A percentile compares a stretch with the other conserved stretches of the same genome.
phyloP scores from a whole-genome alignment of 2,329 filamentous ascomycete species.

The Arthrobotrys conoides region DNA sequence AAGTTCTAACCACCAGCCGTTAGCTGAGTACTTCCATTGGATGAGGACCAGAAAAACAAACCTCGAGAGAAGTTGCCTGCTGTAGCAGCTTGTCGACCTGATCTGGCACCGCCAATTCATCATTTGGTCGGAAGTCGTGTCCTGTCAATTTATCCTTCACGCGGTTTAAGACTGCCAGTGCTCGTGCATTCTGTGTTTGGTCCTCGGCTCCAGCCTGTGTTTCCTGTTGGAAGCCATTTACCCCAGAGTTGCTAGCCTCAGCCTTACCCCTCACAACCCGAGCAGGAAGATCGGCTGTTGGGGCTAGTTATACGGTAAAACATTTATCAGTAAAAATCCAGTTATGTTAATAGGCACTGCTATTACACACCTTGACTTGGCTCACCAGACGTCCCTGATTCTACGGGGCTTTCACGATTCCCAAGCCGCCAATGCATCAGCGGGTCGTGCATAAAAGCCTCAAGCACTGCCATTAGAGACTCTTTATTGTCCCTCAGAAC shows the following conservation, averaged over 20 bases:
- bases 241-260: constrained; percentile 26
- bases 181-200: constrained; percentile 79
- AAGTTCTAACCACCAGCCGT: constrained; percentile 40
- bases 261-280: constrained; percentile 21
- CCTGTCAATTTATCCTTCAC: constrained; percentile 97
- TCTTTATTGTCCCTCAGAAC: constrained; percentile 97
- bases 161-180: constrained; percentile 88
- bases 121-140: constrained; percentile 86
- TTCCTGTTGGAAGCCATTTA: constrained; percentile 30
- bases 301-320: neutral
- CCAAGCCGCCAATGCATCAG: constrained; percentile 92
- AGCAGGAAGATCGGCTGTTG: constrained; percentile 22
- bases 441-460: constrained; percentile 99
- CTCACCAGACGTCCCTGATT: constrained; percentile 45
- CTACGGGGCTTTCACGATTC: constrained; percentile 63
- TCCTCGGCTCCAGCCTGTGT: constrained; percentile 34
- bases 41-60: constrained; percentile 6
- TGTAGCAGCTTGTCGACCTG: constrained; percentile 96
- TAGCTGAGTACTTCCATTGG: constrained; percentile 1
- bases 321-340: neutral
- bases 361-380: constrained; percentile 23
- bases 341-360: neutral
- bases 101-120: constrained; percentile 85
- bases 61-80: constrained; percentile 92
- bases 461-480: constrained; percentile 96